Evolutionary conservation across 2,329 filamentous ascomycete genomes (phyloP).

Genomic region (Alternaria alternata): DNA sequence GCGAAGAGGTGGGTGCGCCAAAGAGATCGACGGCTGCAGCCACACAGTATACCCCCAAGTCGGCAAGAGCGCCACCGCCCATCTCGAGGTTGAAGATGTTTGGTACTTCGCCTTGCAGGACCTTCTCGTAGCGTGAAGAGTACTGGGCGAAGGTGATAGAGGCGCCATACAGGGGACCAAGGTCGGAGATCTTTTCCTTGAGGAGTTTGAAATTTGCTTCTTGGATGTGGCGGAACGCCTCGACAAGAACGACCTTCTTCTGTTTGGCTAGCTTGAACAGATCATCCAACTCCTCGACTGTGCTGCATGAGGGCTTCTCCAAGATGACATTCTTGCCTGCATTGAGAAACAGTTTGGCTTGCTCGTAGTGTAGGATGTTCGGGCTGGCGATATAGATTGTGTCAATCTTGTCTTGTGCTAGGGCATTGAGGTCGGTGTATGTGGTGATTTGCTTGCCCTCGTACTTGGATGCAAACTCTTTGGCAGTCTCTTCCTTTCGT

Average conservation of each 20-base stretch:
- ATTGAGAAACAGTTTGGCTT: slow-evolving; percentile 54
- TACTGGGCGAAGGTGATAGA: slow-evolving; percentile 56
- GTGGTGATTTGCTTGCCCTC: slow-evolving; percentile 34
- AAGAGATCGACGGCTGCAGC: slow-evolving; percentile 59
- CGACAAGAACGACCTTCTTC: slow-evolving; percentile 55
- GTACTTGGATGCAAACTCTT: slow-evolving; percentile 55
- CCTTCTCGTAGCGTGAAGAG: slow-evolving; percentile 57
- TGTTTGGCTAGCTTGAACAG: slow-evolving; percentile 54
- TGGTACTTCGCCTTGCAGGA: slow-evolving; percentile 56
- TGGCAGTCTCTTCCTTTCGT: slow-evolving; percentile 53
- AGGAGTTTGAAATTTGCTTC: slow-evolving; percentile 59
- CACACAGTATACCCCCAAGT: slow-evolving; percentile 60
- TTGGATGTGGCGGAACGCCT: slow-evolving; percentile 61
- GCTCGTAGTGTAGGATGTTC: slow-evolving; percentile 58
- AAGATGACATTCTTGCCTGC: slow-evolving; percentile 59
- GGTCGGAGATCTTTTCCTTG: slow-evolving; percentile 46
- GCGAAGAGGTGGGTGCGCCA: slow-evolving; percentile 52
- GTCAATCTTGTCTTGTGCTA: slow-evolving; percentile 52
- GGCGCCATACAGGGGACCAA: slow-evolving; percentile 56
- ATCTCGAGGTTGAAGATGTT: slow-evolving; percentile 60
- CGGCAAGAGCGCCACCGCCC: slow-evolving; percentile 58
- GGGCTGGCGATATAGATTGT: slow-evolving; percentile 60
- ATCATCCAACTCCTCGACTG: slow-evolving; percentile 52
- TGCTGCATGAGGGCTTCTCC: slow-evolving; percentile 60
- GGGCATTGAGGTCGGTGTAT: slow-evolving; percentile 52